These are phyloP conservation scores for Leccinum truebloodii DNA, from an alignment of 768 basidiomycete genomes.

Conservation along the genomic window DNA sequence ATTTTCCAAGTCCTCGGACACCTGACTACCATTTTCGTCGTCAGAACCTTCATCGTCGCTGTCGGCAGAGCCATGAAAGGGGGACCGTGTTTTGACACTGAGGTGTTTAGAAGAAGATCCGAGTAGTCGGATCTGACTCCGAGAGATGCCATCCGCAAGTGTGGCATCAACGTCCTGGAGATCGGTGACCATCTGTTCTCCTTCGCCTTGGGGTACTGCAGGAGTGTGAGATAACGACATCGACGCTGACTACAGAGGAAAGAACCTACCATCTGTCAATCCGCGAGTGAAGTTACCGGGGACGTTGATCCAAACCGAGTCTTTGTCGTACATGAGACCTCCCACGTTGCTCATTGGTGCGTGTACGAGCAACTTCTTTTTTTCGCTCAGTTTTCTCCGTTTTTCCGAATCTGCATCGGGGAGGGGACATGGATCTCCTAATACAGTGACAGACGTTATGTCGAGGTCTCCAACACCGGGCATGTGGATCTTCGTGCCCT, in stretches of 20 bases:
- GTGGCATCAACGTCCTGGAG: constrained; percentile 85
- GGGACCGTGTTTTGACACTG: constrained; percentile 38
- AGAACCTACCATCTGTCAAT: constrained; percentile 57
- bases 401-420: constrained; percentile 92
- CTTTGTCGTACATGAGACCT: constrained; percentile 96
- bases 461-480: constrained; percentile 92
- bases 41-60: constrained; percentile 35
- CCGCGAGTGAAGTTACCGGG: constrained; percentile 90
- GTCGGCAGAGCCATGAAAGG: constrained; percentile 36
- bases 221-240: neutral
- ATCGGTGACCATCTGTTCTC: constrained; percentile 97
- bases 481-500: constrained; percentile 83
- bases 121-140: constrained; percentile 81
- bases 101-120: constrained; percentile 78
- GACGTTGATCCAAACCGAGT: constrained; percentile 97
- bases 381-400: constrained; percentile 89
- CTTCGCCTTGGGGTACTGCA: constrained; percentile 80
- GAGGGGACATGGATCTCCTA: constrained; percentile 95
- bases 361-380: constrained; percentile 88
- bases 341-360: constrained; percentile 99
- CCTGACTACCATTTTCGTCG: constrained; percentile 14
- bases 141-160: constrained; percentile 79
- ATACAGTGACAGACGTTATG: constrained; percentile 66
- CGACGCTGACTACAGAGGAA: neutral
- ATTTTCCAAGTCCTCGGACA: constrained; percentile 20